Percentiles rank a stretch among this genome's conserved stretches.
Evolutionary conservation across 768 basidiomycete genomes (phyloP).

Genomic region (Goffeauzyma gilvescens): DNA sequence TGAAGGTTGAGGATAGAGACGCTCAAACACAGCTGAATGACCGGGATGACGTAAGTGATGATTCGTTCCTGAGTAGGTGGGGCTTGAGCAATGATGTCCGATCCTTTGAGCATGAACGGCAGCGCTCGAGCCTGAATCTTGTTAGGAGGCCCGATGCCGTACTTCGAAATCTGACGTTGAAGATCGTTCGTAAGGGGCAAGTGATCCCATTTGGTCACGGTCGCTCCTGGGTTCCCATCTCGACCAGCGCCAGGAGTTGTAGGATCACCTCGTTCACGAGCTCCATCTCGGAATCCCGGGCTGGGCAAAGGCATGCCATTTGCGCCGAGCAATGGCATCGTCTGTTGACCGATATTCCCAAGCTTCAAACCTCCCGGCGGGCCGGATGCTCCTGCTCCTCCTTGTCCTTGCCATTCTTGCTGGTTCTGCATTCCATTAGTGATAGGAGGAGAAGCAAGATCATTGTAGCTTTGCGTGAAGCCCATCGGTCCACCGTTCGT

Average conservation of each 20-base stretch:
- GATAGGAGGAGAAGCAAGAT: too few species aligned
- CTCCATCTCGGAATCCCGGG: conserved; percentile 1
- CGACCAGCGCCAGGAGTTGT: conserved; percentile 5
- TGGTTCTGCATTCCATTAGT: too few species aligned
- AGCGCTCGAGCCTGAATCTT: conserved; percentile 96
- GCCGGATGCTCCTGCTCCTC: too few species aligned
- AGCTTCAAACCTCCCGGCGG: too few species aligned
- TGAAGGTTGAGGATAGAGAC: conserved; percentile 31
- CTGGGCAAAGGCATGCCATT: background rate
- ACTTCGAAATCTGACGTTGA: conserved; percentile 70
- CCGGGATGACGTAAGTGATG: conserved; percentile 52
- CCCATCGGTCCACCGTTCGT: too few species aligned
- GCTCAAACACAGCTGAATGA: conserved; percentile 39
- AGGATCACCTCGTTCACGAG: conserved; percentile 4
- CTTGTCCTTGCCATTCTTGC: too few species aligned
- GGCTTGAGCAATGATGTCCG: conserved; percentile 96
- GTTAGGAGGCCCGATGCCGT: conserved; percentile 92
- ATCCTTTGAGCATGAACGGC: conserved; percentile 65
- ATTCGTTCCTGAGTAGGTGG: conserved; percentile 97
- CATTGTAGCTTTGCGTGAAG: too few species aligned
- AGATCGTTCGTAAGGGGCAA: conserved; percentile 67
- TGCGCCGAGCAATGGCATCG: too few species aligned
- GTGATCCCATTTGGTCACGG: conserved; percentile 92
- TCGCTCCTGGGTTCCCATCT: conserved; percentile 34
- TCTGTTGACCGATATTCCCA: too few species aligned